Conservation (phyloP, 106 monocot species). For the Agapanthus africanus region DNA sequence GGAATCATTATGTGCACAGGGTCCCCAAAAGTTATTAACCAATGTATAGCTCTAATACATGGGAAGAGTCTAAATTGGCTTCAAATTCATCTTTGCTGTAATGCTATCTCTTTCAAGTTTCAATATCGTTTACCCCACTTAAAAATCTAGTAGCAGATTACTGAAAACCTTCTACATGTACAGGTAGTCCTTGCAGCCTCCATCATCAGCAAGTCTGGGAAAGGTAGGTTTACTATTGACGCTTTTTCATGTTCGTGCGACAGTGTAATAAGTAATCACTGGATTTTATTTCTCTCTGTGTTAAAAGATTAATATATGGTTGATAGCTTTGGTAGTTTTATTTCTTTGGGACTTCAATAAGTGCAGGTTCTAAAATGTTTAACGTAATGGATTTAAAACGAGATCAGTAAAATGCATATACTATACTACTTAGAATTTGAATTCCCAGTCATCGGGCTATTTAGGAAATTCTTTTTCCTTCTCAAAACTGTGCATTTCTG, state of each 20-base stretch:
- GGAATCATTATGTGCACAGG: too few species aligned
- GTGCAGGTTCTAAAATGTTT: neutral
- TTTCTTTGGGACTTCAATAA: neutral
- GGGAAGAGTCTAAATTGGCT: too few species aligned
- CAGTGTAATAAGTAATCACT: neutral
- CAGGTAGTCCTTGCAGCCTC: conserved; percentile 29
- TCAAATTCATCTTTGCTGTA: too few species aligned
- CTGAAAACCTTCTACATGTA: neutral
- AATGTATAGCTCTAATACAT: too few species aligned
- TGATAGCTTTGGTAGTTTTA: neutral
- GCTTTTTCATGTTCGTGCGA: neutral
- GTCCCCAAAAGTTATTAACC: too few species aligned
- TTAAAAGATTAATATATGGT: neutral
- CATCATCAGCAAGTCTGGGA: conserved; percentile 22
- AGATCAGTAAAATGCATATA: neutral
- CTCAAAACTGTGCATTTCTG: neutral
- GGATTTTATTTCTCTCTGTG: neutral
- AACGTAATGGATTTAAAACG: neutral
- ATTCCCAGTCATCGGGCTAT: too few species aligned
- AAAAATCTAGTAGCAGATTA: too few species aligned
- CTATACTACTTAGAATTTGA: too few species aligned
- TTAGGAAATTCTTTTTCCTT: too few species aligned
- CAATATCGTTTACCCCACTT: neutral
- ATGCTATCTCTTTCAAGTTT: neutral
- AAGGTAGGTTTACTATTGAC: conserved; percentile 6